A percentile compares a stretch with the other conserved stretches of the same genome.
Evolutionary conservation across 352 stramenopile genomes (phyloP).

Genomic region (Phytopythium aichiense): DNA sequence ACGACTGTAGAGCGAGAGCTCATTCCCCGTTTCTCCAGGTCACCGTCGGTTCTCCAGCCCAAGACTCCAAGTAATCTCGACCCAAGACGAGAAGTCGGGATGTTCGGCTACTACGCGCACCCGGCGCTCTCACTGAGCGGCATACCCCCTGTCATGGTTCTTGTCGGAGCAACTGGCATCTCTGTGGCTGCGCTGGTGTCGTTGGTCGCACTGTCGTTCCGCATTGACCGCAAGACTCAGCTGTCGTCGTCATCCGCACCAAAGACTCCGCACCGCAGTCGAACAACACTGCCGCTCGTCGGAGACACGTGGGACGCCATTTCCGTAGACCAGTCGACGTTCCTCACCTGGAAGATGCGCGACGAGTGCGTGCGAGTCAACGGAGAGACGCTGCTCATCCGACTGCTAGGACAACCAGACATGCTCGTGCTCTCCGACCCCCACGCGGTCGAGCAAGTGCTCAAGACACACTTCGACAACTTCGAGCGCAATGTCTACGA

Average conservation of each 20-base stretch:
- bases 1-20: neutral
- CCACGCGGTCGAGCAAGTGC: slow-evolving; percentile 11
- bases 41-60: neutral
- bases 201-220: neutral
- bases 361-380: slow-evolving; percentile 1
- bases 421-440: slow-evolving; percentile 13
- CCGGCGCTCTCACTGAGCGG: neutral
- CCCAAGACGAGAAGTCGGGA: neutral
- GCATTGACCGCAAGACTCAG: neutral
- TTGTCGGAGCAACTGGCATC: neutral
- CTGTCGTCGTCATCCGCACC: neutral
- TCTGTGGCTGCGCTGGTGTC: neutral
- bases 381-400: slow-evolving; percentile 2
- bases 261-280: neutral
- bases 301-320: slow-evolving; percentile 4
- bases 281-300: slow-evolving; percentile 1
- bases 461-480: slow-evolving; percentile 13
- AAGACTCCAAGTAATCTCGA: neutral
- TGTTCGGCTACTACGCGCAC: neutral
- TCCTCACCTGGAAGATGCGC: slow-evolving; percentile 5
- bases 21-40: neutral
- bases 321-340: neutral
- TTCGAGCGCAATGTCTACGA: slow-evolving; percentile 9
- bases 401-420: slow-evolving; percentile 7
- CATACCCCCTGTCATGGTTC: neutral